phyloP scores from a whole-genome alignment of 2,329 filamentous ascomycete genomes.

The Alternaria gaisen region DNA sequence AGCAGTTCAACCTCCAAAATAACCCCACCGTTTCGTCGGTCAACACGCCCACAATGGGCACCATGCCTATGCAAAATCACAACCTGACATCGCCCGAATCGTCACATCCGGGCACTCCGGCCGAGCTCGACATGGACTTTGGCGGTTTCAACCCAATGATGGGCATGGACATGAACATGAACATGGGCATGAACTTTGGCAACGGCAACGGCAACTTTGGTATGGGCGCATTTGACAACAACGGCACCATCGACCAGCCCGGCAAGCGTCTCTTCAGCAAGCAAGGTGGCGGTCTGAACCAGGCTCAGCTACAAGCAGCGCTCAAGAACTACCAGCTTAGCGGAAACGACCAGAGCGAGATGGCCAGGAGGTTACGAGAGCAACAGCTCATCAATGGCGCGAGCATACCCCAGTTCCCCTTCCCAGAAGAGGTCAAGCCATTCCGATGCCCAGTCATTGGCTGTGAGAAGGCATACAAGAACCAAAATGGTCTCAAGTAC shows the following conservation, averaged over 20 bases:
- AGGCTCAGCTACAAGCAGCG: conserved; percentile 75
- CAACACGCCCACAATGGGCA: conserved; percentile 90
- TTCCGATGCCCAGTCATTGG: conserved; percentile 98
- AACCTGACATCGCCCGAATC: conserved; percentile 69
- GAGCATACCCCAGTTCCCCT: conserved; percentile 51
- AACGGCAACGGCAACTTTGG: conserved; percentile 50
- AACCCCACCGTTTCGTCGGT: conserved; percentile 97
- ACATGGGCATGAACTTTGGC: conserved; percentile 45
- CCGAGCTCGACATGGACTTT: conserved; percentile 78
- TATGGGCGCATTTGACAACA: conserved; percentile 52
- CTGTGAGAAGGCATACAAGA: conserved; percentile 99
- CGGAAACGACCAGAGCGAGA: conserved; percentile 69
- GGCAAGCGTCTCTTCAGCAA: conserved; percentile 90
- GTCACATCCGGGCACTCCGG: conserved; percentile 73
- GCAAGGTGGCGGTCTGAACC: conserved; percentile 76
- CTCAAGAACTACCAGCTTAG: conserved; percentile 79
- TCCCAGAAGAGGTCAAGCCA: conserved; percentile 90
- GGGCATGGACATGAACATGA: conserved; percentile 44
- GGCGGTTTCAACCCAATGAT: conserved; percentile 52
- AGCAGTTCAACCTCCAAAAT: conserved; percentile 78
- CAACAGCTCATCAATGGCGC: conserved; percentile 68
- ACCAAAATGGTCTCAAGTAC: conserved; percentile 97
- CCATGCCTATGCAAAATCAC: conserved; percentile 72
- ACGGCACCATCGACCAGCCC: conserved; percentile 81
- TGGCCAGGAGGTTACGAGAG: conserved; percentile 71